These are phyloP conservation scores for Colletotrichum tropicicola DNA, from an alignment of 2,329 filamentous ascomycete species.

Conservation along the genomic window DNA sequence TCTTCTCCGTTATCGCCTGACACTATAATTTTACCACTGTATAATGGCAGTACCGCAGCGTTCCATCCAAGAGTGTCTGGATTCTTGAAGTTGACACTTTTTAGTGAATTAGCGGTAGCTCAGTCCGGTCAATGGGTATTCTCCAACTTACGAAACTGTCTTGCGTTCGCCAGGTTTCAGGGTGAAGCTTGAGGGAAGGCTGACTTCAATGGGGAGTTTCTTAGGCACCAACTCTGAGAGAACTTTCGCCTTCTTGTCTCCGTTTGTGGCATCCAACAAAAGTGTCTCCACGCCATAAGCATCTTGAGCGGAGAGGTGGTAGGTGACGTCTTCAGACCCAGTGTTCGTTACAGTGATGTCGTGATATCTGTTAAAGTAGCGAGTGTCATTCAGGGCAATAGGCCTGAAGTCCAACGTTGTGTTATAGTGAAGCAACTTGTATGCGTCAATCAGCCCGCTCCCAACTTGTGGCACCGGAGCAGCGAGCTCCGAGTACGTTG, in stretches of 20 bases:
- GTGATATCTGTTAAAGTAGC: conserved; percentile 42
- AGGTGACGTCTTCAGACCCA: conserved; percentile 43
- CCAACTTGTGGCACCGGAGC: conserved; percentile 50
- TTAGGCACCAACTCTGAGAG: conserved; percentile 22
- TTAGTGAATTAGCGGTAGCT: too few relatives aligned
- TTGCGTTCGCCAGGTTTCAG: conserved; percentile 36
- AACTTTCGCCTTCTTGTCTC: neutral
- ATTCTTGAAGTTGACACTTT: conserved; percentile 38
- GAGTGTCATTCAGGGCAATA: conserved; percentile 55
- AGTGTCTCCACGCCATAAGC: conserved; percentile 47
- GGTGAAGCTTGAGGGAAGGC: conserved; percentile 33
- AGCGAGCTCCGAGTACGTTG: conserved; percentile 31
- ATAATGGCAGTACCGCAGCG: conserved; percentile 38
- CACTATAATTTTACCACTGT: conserved; percentile 43
- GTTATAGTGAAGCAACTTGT: conserved; percentile 47
- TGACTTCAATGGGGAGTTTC: conserved; percentile 25
- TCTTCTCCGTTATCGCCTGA: conserved; percentile 41
- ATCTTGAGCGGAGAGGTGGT: conserved; percentile 38
- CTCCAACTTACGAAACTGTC: conserved; percentile 28
- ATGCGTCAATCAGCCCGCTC: conserved; percentile 51
- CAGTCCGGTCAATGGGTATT: too few relatives aligned
- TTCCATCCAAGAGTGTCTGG: conserved; percentile 37
- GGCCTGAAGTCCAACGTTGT: conserved; percentile 47
- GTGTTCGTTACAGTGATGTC: conserved; percentile 45
- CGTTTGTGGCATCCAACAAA: conserved; percentile 15